Evolutionary conservation across 306 rosid genomes (phyloP).

Genomic region (Clitoria ternatea): DNA sequence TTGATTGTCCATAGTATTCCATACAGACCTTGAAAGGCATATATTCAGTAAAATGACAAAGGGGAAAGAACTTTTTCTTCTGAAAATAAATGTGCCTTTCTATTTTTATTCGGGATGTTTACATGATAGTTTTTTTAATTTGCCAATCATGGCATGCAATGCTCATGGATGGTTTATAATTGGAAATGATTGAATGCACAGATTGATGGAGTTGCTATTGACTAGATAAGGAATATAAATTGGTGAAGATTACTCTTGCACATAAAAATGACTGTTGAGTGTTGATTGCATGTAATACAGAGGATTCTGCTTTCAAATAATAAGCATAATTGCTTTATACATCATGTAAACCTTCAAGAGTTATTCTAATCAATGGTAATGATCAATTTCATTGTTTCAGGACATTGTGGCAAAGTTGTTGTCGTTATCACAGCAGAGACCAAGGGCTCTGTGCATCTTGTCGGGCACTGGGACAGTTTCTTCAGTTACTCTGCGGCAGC

Average conservation of each 20-base stretch:
- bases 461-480: constrained; percentile 85
- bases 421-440: constrained; percentile 84
- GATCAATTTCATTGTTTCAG: constrained; percentile 34
- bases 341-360: neutral
- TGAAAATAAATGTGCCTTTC: neutral
- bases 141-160: neutral
- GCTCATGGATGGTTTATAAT: neutral
- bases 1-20: neutral
- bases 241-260: neutral
- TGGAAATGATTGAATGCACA: neutral
- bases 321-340: neutral
- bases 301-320: constrained; percentile 1
- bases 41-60: neutral
- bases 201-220: neutral
- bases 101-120: neutral
- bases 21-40: neutral
- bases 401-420: constrained; percentile 82
- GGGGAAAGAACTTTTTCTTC: neutral
- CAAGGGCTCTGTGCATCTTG: constrained; percentile 88
- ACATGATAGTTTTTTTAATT: neutral
- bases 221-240: constrained; percentile 1
- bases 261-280: neutral
- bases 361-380: neutral
- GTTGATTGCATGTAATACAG: neutral
- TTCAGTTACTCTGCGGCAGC: constrained; percentile 76